Evolutionary conservation across 1,139 yeast genomes (phyloP), one percentile per base, ranked within the genome.

Genomic region (Diutina siamensis): DNA sequence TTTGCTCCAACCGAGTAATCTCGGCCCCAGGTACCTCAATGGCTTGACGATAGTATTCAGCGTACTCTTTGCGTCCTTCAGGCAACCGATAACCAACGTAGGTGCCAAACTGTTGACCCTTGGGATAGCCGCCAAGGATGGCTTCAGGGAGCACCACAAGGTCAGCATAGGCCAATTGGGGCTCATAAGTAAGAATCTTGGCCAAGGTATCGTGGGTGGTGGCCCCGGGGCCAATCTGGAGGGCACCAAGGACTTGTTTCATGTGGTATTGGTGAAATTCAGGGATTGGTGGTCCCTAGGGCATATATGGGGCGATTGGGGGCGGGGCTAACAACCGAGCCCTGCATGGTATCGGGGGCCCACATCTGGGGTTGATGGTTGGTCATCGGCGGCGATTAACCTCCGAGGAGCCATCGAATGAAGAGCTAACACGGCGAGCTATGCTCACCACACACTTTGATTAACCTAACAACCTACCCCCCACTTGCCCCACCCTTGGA

Each of bases 101-200:
- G 9, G 70, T 57, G 10, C 68, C 71, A 49, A 67, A 66, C 3
- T 56, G 56, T 15, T 61, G 53, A 3, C 71, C 71, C 49, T 67
- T 67, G 3, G 71, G 71, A 48, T 67, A 67, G 3, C 71, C 71
- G 15, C 71, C 71, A 20, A 67, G 49, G 1, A 62, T 53, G 12
- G 70, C 71, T 49, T 67, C 72, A 15, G 72, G 71, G 41, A 67
- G 51, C 10, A 65, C 68, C 13, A 67, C 66, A 34, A 67, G 52
- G 28, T 60, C 57, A 19, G 61, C 61, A 1, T 60, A 54, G 41
- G 52, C 55, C 32, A 65, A 52, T 46, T 63, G 61, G 9, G 53
- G 48, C 48, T 65, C 68, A 49, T 60, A 65, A 2, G 63, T 54
- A n/a, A 65, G 48, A 44, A 66, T 64, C 47, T 63, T 63, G 10